Evolutionary conservation across 352 stramenopile genomes (phyloP).

Genomic region (Phytophthora pluvialis): DNA sequence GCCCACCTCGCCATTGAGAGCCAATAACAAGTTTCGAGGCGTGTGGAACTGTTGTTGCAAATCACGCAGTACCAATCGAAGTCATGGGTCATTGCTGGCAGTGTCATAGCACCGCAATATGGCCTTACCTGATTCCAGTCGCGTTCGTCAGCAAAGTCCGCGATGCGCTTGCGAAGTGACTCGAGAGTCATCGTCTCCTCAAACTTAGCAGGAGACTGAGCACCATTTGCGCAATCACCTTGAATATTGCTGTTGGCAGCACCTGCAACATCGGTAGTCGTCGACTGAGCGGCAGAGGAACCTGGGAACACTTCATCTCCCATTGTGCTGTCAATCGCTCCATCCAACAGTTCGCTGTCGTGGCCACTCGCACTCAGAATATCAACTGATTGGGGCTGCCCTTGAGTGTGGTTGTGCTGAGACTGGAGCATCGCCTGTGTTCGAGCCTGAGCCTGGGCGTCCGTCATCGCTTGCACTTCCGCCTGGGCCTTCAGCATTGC

Average conservation of each 20-base stretch:
- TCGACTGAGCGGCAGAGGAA: constrained; percentile 32
- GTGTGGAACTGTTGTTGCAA: constrained; percentile 64
- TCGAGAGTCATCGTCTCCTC: constrained; percentile 71
- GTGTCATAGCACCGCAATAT: not conserved
- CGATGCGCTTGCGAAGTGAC: constrained; percentile 57
- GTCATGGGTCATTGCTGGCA: not conserved
- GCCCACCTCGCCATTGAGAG: constrained; percentile 94
- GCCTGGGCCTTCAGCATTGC: constrained; percentile 32
- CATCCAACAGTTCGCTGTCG: constrained; percentile 64
- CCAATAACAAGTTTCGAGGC: constrained; percentile 94
- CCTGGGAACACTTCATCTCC: constrained; percentile 46
- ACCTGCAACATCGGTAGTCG: constrained; percentile 30
- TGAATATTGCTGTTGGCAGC: constrained; percentile 27
- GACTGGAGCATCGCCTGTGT: constrained; percentile 38
- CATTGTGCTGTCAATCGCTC: constrained; percentile 61
- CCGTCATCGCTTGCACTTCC: constrained; percentile 32
- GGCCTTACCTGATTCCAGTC: constrained; percentile 79
- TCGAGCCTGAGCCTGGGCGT: constrained; percentile 31
- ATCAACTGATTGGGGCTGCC: constrained; percentile 41
- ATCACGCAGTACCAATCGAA: constrained; percentile 1
- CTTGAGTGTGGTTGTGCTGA: constrained; percentile 28
- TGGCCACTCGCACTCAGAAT: constrained; percentile 53
- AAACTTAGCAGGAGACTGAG: constrained; percentile 39
- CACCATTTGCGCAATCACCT: constrained; percentile 4
- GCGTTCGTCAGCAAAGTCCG: constrained; percentile 62